These are phyloP conservation scores for Amyloporia xantha DNA, from an alignment of 768 basidiomycete species.

Conservation along the genomic window DNA sequence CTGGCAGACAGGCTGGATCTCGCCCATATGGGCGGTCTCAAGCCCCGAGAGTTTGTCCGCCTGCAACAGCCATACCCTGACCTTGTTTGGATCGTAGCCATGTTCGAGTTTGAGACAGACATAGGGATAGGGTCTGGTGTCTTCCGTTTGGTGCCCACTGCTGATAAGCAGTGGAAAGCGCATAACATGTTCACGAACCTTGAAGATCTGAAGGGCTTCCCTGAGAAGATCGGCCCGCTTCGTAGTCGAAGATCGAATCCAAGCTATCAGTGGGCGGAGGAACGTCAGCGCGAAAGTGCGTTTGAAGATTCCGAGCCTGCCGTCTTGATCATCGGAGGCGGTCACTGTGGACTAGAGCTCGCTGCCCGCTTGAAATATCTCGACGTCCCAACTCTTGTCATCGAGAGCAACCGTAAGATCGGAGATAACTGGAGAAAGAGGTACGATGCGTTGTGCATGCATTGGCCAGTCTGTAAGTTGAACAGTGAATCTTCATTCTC, in stretches of 20 bases:
- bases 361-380: conserved; percentile 53
- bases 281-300: conserved; percentile 28
- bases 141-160: conserved; percentile 39
- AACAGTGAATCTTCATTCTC: background rate
- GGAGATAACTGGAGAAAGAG: conserved; percentile 64
- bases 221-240: conserved; percentile 31
- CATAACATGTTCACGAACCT: conserved; percentile 44
- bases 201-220: conserved; percentile 42
- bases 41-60: conserved; percentile 13
- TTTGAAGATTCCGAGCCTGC: conserved; percentile 42
- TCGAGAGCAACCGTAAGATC: conserved; percentile 55
- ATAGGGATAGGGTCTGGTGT: conserved; percentile 35
- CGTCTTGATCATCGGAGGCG: conserved; percentile 46
- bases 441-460: conserved; percentile 61
- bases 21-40: too few relatives aligned
- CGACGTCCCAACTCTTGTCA: conserved; percentile 42
- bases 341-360: conserved; percentile 48
- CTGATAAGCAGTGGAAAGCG: conserved; percentile 40
- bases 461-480: conserved; percentile 61
- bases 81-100: conserved; percentile 22
- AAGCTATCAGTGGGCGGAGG: conserved; percentile 37
- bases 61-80: conserved; percentile 19
- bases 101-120: conserved; percentile 40
- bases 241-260: conserved; percentile 30
- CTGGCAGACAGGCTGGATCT: too few relatives aligned